Evolutionary conservation across 441 rosid genomes (phyloP).

Genomic region (Mallotus repandus): DNA sequence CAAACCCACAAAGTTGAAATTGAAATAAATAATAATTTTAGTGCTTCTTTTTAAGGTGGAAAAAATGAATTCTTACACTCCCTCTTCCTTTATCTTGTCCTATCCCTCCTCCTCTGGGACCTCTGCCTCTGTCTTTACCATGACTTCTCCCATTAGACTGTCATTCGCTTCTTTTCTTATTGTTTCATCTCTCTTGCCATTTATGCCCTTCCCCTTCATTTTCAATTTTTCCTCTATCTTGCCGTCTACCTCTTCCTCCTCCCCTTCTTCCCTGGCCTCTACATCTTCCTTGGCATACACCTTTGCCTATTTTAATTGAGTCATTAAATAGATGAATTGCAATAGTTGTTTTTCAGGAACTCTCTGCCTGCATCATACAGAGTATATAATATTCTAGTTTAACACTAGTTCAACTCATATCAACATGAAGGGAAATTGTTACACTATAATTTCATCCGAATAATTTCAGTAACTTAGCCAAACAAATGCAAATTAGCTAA

Average conservation of each 20-base stretch:
- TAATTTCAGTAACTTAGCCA: too few species aligned
- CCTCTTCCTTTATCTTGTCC: too few species aligned
- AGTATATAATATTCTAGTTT: too few species aligned
- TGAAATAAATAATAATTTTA: too few species aligned
- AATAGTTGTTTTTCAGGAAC: constrained; percentile 6
- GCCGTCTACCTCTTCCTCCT: not conserved
- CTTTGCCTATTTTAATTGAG: too few species aligned
- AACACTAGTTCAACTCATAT: not conserved
- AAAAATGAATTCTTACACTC: not conserved
- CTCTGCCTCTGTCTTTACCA: too few species aligned
- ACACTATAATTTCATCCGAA: not conserved
- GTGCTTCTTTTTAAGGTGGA: too few species aligned
- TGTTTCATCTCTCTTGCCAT: not conserved
- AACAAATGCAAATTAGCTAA: too few species aligned
- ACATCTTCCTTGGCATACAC: too few species aligned
- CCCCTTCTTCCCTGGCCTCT: too few species aligned
- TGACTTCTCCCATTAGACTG: not conserved
- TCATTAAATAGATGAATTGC: constrained; percentile 14
- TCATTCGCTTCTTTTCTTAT: too few species aligned
- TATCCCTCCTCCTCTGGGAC: too few species aligned
- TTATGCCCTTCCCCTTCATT: constrained; percentile 1
- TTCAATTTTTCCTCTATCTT: not conserved
- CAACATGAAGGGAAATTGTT: not conserved
- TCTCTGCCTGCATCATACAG: constrained; percentile 11
- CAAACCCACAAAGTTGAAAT: not conserved